Evolutionary conservation across 2,329 filamentous ascomycete genomes (phyloP).

Genomic region (Cryphonectria naterciae): DNA sequence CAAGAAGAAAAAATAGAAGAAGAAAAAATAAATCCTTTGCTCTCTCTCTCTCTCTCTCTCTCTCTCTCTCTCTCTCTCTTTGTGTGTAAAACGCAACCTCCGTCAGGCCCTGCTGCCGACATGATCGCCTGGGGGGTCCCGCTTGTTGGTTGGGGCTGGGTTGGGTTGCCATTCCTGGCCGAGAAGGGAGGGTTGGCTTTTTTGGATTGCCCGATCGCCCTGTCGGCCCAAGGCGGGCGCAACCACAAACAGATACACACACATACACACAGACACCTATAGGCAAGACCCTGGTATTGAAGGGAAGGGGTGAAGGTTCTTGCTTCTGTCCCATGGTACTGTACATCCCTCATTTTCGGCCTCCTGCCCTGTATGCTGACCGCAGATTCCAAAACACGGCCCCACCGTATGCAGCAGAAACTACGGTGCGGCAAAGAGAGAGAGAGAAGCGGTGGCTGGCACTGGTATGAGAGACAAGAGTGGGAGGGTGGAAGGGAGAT

Average conservation of each 20-base stretch:
- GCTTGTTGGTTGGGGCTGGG: background rate
- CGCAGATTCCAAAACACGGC: constrained; percentile 20
- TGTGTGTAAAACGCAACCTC: background rate
- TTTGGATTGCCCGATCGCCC: background rate
- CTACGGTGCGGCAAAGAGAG: background rate
- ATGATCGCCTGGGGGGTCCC: background rate
- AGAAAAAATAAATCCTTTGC: too few relatives aligned
- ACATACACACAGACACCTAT: background rate
- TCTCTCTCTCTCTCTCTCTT: too few relatives aligned
- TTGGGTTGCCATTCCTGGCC: background rate
- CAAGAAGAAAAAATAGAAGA: too few relatives aligned
- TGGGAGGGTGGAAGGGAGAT: background rate
- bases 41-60: too few relatives aligned
- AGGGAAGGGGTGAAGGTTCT: background rate
- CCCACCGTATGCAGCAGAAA: background rate
- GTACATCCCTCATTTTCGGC: background rate
- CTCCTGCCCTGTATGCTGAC: constrained; percentile 11
- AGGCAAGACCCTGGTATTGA: background rate
- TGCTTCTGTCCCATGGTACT: background rate
- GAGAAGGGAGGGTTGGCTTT: background rate
- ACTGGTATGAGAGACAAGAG: background rate
- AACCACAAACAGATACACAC: background rate
- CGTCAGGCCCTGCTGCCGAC: background rate
- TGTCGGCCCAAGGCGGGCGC: background rate
- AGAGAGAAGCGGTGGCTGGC: background rate